These are phyloP conservation scores for Pythium dissimile DNA, from an alignment of 352 stramenopile species.

Conservation along the genomic window DNA sequence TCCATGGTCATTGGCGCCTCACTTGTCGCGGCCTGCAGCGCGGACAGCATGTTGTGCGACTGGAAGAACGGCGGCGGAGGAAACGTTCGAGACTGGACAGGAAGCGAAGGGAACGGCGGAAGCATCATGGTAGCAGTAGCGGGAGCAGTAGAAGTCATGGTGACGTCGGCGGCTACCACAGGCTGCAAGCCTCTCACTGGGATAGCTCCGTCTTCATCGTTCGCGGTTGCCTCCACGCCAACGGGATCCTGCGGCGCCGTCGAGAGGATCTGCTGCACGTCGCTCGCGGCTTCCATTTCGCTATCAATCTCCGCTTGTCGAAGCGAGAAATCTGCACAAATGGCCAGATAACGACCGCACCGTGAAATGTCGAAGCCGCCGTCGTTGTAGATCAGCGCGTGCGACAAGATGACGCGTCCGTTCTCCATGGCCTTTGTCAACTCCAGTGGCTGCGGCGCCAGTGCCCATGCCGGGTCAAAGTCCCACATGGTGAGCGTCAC, in stretches of 20 bases:
- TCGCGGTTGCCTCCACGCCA: conserved; percentile 48
- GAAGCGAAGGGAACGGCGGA: conserved; percentile 7
- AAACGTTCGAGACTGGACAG: conserved; percentile 18
- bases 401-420: conserved; percentile 79
- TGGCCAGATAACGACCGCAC: conserved; percentile 92
- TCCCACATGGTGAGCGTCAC: conserved; percentile 95
- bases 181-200: conserved; percentile 15
- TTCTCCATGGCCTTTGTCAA: conserved; percentile 86
- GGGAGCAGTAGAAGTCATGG: conserved; percentile 2
- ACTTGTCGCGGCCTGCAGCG: conserved; percentile 53
- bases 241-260: conserved; percentile 55
- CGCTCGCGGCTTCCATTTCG: conserved; percentile 75
- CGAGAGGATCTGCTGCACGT: conserved; percentile 72
- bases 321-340: conserved; percentile 93
- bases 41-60: conserved; percentile 49
- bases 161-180: conserved; percentile 11
- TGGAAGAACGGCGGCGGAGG: conserved; percentile 17
- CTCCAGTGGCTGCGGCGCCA: conserved; percentile 63
- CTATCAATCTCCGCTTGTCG: conserved; percentile 86
- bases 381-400: conserved; percentile 97
- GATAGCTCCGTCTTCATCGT: conserved; percentile 39
- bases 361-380: conserved; percentile 96
- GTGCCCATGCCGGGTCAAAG: conserved; percentile 86
- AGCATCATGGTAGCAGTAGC: conserved; percentile 9
- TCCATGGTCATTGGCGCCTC: conserved; percentile 72